Percentiles rank a stretch among this genome's conserved stretches.
These are phyloP conservation scores for Hyphopichia buzzinii DNA, from an alignment of 1,139 yeast genomes.

Conservation along the genomic window DNA sequence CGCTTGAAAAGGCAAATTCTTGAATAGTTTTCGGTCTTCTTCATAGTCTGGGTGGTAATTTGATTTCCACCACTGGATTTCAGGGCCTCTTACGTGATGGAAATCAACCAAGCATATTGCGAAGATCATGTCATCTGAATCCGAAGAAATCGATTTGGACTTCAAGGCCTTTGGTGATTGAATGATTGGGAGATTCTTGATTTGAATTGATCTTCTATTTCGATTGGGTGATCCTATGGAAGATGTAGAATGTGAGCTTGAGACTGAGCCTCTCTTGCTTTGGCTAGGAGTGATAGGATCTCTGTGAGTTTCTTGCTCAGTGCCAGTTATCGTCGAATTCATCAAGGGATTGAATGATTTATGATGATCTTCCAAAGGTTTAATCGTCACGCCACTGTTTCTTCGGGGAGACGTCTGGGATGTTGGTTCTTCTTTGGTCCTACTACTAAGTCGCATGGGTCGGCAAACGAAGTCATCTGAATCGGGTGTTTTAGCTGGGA, in stretches of 20 bases:
- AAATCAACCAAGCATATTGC: constrained; percentile 91
- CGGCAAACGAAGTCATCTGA: constrained; percentile 31
- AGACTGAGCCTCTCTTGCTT: constrained; percentile 3
- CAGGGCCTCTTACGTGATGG: constrained; percentile 94
- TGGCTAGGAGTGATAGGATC: constrained; percentile 4
- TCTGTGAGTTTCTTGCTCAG: neutral
- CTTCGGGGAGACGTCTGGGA: constrained; percentile 4
- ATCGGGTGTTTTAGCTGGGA: constrained; percentile 4
- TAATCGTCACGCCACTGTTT: constrained; percentile 1
- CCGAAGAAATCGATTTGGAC: constrained; percentile 5
- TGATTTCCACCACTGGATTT: constrained; percentile 88
- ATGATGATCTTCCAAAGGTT: constrained; percentile 2
- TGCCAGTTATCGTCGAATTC: constrained; percentile 1
- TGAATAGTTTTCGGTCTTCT: constrained; percentile 59
- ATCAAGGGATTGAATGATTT: constrained; percentile 3
- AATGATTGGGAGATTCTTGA: constrained; percentile 37
- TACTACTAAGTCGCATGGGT: constrained; percentile 30
- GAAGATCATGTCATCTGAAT: constrained; percentile 49
- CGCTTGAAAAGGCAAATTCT: constrained; percentile 91
- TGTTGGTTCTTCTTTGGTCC: constrained; percentile 5
- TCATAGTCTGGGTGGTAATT: constrained; percentile 44
- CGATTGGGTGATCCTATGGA: constrained; percentile 8
- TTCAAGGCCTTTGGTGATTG: constrained; percentile 12
- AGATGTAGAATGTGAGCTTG: constrained; percentile 2
- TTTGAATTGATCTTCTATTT: constrained; percentile 26